Evolutionary conservation across 768 basidiomycete genomes (phyloP).

Genomic region (Pisolithus microcarpus): DNA sequence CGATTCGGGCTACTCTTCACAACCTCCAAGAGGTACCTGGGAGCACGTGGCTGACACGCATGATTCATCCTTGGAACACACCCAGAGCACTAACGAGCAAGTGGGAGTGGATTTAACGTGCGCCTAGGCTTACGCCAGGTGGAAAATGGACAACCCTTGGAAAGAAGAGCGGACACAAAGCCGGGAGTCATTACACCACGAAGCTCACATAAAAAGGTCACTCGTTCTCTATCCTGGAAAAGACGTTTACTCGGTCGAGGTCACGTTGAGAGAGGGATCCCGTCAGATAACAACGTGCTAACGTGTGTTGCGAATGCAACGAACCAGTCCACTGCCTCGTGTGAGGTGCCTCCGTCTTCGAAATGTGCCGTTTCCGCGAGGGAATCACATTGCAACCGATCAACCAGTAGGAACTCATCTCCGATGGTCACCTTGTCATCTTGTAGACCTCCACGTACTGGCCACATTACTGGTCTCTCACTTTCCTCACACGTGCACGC

Average conservation of each 20-base stretch:
- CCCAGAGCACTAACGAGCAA: constrained; percentile 4
- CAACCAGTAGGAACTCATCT: constrained; percentile 24
- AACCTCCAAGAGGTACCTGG: constrained; percentile 25
- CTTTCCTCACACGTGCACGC: constrained; percentile 11
- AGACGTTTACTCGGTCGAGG: constrained; percentile 8
- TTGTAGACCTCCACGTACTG: constrained; percentile 16
- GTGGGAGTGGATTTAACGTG: constrained; percentile 10
- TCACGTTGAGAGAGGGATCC: constrained; percentile 11
- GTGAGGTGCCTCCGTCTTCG: constrained; percentile 7
- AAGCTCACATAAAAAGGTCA: constrained; percentile 7
- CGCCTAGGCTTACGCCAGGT: constrained; percentile 13
- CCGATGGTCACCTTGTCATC: constrained; percentile 24
- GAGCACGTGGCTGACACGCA: constrained; percentile 8
- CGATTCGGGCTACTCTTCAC: constrained; percentile 9
- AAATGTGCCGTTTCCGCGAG: constrained; percentile 12
- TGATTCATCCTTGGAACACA: constrained; percentile 4
- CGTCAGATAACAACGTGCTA: background rate
- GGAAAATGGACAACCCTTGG: constrained; percentile 34
- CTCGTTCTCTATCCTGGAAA: constrained; percentile 17
- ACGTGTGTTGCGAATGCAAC: background rate
- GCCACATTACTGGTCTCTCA: constrained; percentile 8
- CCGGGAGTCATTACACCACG: constrained; percentile 6
- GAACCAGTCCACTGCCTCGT: constrained; percentile 5
- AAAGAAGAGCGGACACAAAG: constrained; percentile 14
- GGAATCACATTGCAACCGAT: constrained; percentile 13